Base-by-base conservation (phyloP, 2,329 filamentous ascomycete genomes). In the Escovopsis sp. region DNA sequence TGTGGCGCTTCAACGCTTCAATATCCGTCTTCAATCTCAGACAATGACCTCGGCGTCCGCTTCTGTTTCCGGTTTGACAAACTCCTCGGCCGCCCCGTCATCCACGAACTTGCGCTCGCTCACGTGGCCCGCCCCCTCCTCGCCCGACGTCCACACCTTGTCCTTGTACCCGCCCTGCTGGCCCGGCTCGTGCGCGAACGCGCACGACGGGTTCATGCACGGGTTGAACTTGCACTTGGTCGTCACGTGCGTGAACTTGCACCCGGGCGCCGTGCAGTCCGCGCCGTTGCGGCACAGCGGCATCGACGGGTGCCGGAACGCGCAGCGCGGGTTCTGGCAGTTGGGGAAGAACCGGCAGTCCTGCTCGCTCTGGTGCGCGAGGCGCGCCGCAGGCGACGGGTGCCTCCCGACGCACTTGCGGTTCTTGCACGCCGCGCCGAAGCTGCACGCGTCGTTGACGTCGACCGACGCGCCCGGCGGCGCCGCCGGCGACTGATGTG, bases 381-480 rank as follows among this genome's bases (percentile, higher is more conserved):
- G 66, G 58, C 79, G 84, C 51, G 83, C 74, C 6, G 89, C 87
- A 1, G 91, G 91, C 7, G 88, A 95, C 2, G 91, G 91, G 60
- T 98, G 91, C 45, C 86, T 84, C 27, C 75, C 88, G 8, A 83
- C 84, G 57, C 91, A 98, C 65, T 96, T 96, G 54, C 77, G 74
- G 69, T 96, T 98, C 65, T 91, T 94, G 76, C 91, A 98, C 8
- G 87, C 87, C 2, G 79, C 86, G 15, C 87, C 89, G 53, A 84
- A 96, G 14, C 74, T 74, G 66, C 91, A 98, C 14, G 73, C 70
- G 53, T 94, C 86, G 44, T 71, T 75, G 50, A 88, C 71, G 58
- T 96, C 91, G 44, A 96, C 70, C 0, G 79, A 72, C 2, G 74
- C 75, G 25, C 82, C 84, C 2, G 81, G 80, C 4, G 85, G 82